Evolutionary conservation across 352 stramenopile species (phyloP).

Genomic region (Aphanomyces cochlioides): DNA sequence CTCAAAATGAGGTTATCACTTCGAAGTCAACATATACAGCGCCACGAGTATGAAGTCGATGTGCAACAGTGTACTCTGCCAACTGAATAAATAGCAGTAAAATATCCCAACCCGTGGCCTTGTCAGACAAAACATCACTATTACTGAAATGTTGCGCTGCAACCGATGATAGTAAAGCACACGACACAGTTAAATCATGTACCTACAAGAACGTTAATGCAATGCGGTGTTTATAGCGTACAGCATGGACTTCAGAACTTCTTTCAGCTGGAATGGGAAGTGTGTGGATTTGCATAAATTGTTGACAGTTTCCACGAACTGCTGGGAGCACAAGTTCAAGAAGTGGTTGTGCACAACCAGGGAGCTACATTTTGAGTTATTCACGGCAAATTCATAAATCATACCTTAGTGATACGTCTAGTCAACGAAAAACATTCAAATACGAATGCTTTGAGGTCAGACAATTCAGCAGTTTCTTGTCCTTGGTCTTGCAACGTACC

Average conservation of each 20-base stretch:
- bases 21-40: constrained; percentile 49
- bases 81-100: constrained; percentile 60
- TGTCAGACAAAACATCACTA: constrained; percentile 48
- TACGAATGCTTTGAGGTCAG: constrained; percentile 65
- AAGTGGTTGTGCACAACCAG: constrained; percentile 48
- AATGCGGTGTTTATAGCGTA: constrained; percentile 46
- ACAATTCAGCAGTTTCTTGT: constrained; percentile 60
- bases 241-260: constrained; percentile 8
- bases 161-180: constrained; percentile 56
- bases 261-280: background rate
- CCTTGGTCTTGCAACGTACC: constrained; percentile 67
- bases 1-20: constrained; percentile 3
- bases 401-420: constrained; percentile 52
- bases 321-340: constrained; percentile 48
- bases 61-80: constrained; percentile 55
- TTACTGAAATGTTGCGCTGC: constrained; percentile 58
- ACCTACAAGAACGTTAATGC: constrained; percentile 50
- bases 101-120: constrained; percentile 64
- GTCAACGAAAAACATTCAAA: constrained; percentile 70
- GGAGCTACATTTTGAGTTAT: constrained; percentile 31
- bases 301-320: constrained; percentile 44
- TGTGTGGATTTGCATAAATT: constrained; percentile 34
- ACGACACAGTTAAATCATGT: constrained; percentile 58
- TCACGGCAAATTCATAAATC: constrained; percentile 1
- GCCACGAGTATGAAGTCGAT: constrained; percentile 54